phyloP scores from a whole-genome alignment of 2,329 filamentous ascomycete species.

The Penicillium hesseltinei region DNA sequence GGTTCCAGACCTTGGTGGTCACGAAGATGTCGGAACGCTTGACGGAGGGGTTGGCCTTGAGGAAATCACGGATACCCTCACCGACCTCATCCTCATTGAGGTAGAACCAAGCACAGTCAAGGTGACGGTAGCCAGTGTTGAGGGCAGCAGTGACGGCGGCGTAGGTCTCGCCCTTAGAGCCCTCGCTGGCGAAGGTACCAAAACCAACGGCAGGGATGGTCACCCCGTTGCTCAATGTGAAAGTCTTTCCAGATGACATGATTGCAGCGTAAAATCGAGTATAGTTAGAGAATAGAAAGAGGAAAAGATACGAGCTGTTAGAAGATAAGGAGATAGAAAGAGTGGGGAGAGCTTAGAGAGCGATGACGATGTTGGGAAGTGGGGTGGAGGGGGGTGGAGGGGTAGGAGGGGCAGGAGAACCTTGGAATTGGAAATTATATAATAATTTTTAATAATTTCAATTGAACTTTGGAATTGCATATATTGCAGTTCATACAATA shows the following conservation, averaged over 20 bases:
- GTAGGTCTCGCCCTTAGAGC: constrained; percentile 58
- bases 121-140: constrained; percentile 52
- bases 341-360: constrained; percentile 15
- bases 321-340: constrained; percentile 6
- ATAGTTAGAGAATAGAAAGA: constrained; percentile 1
- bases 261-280: constrained; percentile 31
- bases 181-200: constrained; percentile 67
- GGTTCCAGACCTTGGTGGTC: constrained; percentile 55
- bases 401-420: constrained; percentile 1
- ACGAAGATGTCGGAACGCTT: constrained; percentile 53
- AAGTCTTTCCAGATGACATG: constrained; percentile 55
- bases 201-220: constrained; percentile 63
- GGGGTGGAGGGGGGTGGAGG: constrained; percentile 8
- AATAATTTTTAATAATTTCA: neutral
- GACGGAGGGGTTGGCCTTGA: constrained; percentile 48
- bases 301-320: constrained; percentile 3
- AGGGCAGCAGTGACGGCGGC: constrained; percentile 52
- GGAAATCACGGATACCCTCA: constrained; percentile 54
- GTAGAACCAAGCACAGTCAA: constrained; percentile 58
- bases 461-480: neutral
- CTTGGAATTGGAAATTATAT: constrained; percentile 1
- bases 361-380: constrained; percentile 21
- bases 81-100: constrained; percentile 56
- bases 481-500: neutral
- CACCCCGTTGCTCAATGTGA: constrained; percentile 58